phyloP scores from a whole-genome alignment of 352 stramenopile genomes.

The Globisporangium iwayamae region DNA sequence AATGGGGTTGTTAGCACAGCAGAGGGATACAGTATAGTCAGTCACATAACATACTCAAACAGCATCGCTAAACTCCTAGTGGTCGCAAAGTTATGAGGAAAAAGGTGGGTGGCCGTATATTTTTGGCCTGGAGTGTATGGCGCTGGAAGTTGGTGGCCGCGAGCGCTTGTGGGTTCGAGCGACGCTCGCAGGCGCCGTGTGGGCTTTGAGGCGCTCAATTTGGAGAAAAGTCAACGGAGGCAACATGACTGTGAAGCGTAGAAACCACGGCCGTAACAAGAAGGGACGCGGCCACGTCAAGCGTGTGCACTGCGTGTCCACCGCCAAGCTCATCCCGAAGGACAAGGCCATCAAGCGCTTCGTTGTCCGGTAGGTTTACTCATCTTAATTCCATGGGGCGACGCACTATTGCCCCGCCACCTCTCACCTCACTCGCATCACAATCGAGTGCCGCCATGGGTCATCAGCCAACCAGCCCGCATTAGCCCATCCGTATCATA shows the following conservation, averaged over 20 bases:
- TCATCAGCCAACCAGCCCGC: neutral
- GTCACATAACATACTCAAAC: no score
- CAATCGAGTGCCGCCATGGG: neutral
- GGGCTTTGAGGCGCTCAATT: conserved; percentile 43
- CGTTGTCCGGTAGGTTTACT: conserved; percentile 71
- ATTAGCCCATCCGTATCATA: neutral
- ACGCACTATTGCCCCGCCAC: neutral
- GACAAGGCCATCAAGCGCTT: conserved; percentile 94
- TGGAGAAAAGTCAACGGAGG: conserved; percentile 83
- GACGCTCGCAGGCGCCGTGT: conserved; percentile 6
- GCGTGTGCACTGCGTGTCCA: conserved; percentile 97
- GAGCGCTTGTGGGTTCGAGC: conserved; percentile 31
- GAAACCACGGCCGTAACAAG: conserved; percentile 99
- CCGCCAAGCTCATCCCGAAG: conserved; percentile 98
- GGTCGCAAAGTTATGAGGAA: no score
- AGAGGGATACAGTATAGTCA: no score
- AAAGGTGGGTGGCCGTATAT: no score
- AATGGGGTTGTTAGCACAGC: no score
- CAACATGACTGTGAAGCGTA: conserved; percentile 99
- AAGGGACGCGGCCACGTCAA: conserved; percentile 98
- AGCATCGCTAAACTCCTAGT: no score
- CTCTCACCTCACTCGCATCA: neutral
- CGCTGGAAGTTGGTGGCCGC: conserved; percentile 42
- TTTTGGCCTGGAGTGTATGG: conserved; percentile 25
- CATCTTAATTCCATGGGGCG: no score